Evolutionary conservation across 2,329 filamentous ascomycete genomes (phyloP).

Genomic region (Leptographium wingfieldii): DNA sequence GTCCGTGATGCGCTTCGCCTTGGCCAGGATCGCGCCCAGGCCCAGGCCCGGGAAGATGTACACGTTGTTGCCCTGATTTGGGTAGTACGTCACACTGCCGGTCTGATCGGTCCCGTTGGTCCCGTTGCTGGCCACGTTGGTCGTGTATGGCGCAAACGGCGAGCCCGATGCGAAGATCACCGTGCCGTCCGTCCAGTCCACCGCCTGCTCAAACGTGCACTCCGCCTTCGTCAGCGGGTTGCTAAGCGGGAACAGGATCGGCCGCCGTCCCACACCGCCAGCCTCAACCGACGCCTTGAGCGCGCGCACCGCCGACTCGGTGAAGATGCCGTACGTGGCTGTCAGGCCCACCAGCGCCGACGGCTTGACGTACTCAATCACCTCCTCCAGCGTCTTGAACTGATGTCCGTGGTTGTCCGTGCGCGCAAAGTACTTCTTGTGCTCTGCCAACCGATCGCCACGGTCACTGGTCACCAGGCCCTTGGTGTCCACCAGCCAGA

Average conservation of each 20-base stretch:
- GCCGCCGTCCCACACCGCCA: constrained; percentile 57
- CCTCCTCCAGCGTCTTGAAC: constrained; percentile 72
- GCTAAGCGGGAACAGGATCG: constrained; percentile 91
- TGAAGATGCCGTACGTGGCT: constrained; percentile 90
- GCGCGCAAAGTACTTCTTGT: constrained; percentile 64
- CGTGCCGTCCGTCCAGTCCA: constrained; percentile 80
- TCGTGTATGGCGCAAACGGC: constrained; percentile 65
- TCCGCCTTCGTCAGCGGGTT: constrained; percentile 96
- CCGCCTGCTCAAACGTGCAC: constrained; percentile 90
- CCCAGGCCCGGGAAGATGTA: constrained; percentile 97
- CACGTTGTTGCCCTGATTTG: constrained; percentile 74
- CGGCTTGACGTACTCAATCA: constrained; percentile 90
- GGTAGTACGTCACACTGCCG: constrained; percentile 52
- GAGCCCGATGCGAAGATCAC: constrained; percentile 92
- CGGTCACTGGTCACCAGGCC: constrained; percentile 88
- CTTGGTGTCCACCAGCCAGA: constrained; percentile 96
- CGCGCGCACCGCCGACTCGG: constrained; percentile 67
- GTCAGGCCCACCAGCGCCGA: constrained; percentile 90
- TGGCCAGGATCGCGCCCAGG: constrained; percentile 81
- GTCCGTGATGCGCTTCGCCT: constrained; percentile 76
- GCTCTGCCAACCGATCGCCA: constrained; percentile 84
- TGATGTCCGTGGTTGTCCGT: constrained; percentile 52
- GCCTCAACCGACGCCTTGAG: constrained; percentile 51
- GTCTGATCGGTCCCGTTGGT: constrained; percentile 4
- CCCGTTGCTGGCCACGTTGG: constrained; percentile 32